These are phyloP conservation scores for Aciculosporium take DNA, from an alignment of 2,329 filamentous ascomycete genomes.

Conservation along the genomic window DNA sequence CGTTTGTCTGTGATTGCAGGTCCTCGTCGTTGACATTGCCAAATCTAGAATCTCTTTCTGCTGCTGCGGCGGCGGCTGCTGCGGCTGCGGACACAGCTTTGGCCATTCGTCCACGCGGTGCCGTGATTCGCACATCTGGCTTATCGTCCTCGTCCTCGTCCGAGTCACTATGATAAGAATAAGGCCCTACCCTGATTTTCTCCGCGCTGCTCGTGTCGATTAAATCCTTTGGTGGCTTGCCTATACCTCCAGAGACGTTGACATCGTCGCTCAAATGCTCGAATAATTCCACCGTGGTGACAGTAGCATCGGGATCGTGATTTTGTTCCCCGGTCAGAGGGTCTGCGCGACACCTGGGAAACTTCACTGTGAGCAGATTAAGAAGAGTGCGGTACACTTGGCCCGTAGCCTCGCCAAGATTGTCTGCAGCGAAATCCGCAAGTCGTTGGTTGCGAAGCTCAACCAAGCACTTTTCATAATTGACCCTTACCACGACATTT, in stretches of 20 bases:
- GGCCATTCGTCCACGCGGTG: slow-evolving; percentile 6
- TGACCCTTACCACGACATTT: slow-evolving; percentile 61
- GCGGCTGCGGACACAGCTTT: slow-evolving; percentile 4
- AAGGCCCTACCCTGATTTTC: slow-evolving; percentile 28
- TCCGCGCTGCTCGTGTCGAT: slow-evolving; percentile 33
- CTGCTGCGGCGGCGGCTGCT: not conserved
- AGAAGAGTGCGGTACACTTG: slow-evolving; percentile 66
- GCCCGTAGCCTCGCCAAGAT: slow-evolving; percentile 59
- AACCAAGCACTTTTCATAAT: slow-evolving; percentile 73
- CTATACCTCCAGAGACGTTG: slow-evolving; percentile 43
- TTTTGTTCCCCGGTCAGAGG: slow-evolving; percentile 23
- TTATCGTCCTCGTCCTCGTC: slow-evolving; percentile 16
- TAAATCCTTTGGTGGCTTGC: slow-evolving; percentile 34
- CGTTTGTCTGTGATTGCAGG: slow-evolving; percentile 18
- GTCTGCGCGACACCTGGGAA: slow-evolving; percentile 52
- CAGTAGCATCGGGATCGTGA: slow-evolving; percentile 18
- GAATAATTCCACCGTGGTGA: slow-evolving; percentile 43
- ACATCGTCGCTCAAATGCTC: slow-evolving; percentile 37
- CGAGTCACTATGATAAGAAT: slow-evolving; percentile 20
- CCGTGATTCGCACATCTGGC: not conserved
- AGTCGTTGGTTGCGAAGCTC: slow-evolving; percentile 69
- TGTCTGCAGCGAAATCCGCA: slow-evolving; percentile 54
- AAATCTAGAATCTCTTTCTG: slow-evolving; percentile 15
- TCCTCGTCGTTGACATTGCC: slow-evolving; percentile 16
- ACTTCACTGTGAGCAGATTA: slow-evolving; percentile 52